phyloP scores from a whole-genome alignment of 2,329 filamentous ascomycete genomes.

The Mollisia scopiformis region DNA sequence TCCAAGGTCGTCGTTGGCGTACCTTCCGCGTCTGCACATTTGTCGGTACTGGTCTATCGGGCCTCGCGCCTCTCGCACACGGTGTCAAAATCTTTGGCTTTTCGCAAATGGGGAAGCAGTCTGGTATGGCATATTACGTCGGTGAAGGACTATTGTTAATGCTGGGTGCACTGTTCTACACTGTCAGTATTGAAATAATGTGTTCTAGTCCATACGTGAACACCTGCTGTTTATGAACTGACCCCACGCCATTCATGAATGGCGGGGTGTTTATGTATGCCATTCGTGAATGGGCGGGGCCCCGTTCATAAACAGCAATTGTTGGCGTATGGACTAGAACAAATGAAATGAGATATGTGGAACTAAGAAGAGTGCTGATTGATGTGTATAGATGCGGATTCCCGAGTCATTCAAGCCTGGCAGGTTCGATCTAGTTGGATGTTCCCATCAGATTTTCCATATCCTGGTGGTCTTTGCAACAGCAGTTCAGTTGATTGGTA shows the following conservation, averaged over 20 bases:
- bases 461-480: constrained; percentile 20
- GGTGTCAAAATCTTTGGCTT: constrained; percentile 20
- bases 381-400: constrained; percentile 20
- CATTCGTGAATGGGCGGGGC: too few species aligned
- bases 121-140: constrained; percentile 24
- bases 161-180: background rate
- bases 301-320: too few species aligned
- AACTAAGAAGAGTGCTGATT: constrained; percentile 21
- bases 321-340: too few species aligned
- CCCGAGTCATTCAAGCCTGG: constrained; percentile 25
- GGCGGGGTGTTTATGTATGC: too few species aligned
- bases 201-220: too few species aligned
- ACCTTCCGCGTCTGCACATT: constrained; percentile 25
- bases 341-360: constrained; percentile 7
- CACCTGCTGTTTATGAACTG: too few species aligned
- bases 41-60: constrained; percentile 24
- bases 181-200: background rate
- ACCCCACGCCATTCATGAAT: too few species aligned
- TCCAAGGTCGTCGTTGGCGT: constrained; percentile 27
- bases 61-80: constrained; percentile 26
- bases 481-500: constrained; percentile 14
- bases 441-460: constrained; percentile 32
- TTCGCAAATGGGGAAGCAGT: constrained; percentile 14
- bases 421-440: constrained; percentile 27
- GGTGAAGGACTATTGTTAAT: constrained; percentile 4